Conservation (phyloP, 1,139 yeast genomes). For the Eremothecium cymbalariae region DNA sequence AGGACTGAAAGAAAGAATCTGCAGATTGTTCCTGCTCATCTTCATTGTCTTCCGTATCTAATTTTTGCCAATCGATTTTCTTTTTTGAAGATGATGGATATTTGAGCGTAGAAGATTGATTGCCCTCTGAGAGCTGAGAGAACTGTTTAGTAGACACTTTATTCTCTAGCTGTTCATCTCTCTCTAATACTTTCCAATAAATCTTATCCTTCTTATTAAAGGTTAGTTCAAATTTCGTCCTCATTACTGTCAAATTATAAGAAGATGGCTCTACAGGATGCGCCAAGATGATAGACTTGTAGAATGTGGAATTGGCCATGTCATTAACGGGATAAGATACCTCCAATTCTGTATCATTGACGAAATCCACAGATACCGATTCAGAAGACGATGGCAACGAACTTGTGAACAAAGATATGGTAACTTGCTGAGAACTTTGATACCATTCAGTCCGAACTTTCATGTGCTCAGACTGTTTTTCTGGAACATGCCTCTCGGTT, state of each 20-base stretch:
- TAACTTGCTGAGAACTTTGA: slow-evolving; percentile 50
- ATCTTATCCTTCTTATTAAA: slow-evolving; percentile 29
- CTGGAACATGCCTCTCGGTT: slow-evolving; percentile 1
- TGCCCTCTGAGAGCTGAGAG: slow-evolving; percentile 4
- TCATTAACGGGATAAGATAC: slow-evolving; percentile 22
- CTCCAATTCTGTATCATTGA: slow-evolving; percentile 16
- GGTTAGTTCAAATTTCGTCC: slow-evolving; percentile 68
- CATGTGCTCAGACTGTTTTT: slow-evolving; percentile 1
- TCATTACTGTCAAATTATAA: slow-evolving; percentile 46
- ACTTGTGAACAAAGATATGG: slow-evolving; percentile 66
- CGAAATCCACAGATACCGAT: slow-evolving; percentile 29
- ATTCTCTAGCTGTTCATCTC: slow-evolving; percentile 13
- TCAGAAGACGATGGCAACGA: slow-evolving; percentile 40
- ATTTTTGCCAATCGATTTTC: slow-evolving; percentile 64
- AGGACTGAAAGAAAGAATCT: slow-evolving; percentile 62
- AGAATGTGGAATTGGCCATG: slow-evolving; percentile 34
- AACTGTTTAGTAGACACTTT: slow-evolving; percentile 7
- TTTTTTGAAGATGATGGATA: slow-evolving; percentile 60
- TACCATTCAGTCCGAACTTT: slow-evolving; percentile 72
- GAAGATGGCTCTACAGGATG: slow-evolving; percentile 42
- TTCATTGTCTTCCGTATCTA: slow-evolving; percentile 45
- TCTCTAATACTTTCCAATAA: slow-evolving; percentile 37
- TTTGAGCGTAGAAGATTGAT: slow-evolving; percentile 19
- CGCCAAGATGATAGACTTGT: slow-evolving; percentile 40
- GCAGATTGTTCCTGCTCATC: slow-evolving; percentile 39